phyloP scores from a whole-genome alignment of 768 basidiomycete species.

The Lactifluus rugatus region DNA sequence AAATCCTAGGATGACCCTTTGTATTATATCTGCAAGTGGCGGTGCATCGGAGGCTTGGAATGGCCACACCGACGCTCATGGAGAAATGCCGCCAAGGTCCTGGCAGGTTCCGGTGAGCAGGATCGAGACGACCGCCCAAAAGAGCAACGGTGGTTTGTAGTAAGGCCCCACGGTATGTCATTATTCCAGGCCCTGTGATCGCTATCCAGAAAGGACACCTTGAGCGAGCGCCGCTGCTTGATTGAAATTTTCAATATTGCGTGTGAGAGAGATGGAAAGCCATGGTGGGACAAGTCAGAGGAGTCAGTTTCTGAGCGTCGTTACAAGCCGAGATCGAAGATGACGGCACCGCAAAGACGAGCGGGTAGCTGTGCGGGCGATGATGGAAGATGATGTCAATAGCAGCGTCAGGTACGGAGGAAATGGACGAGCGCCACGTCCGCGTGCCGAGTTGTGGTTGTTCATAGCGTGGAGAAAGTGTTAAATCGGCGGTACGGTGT shows the following conservation, averaged over 20 bases:
- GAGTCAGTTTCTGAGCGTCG: background rate
- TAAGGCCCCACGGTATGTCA: constrained; percentile 5
- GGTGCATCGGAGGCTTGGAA: background rate
- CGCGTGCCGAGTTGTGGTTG: background rate
- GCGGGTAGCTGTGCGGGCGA: background rate
- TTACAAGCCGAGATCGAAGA: background rate
- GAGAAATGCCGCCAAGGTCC: background rate
- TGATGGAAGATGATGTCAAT: constrained; percentile 6
- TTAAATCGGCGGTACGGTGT: background rate
- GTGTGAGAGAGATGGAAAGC: background rate
- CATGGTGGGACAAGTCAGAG: background rate
- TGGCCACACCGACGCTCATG: background rate
- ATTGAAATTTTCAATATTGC: constrained; percentile 15
- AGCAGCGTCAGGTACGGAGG: constrained; percentile 5
- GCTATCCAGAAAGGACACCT: background rate
- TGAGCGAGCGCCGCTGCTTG: background rate
- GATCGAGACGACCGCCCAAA: background rate
- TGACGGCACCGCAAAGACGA: background rate
- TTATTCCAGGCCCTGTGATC: background rate
- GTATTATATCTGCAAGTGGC: constrained; percentile 4
- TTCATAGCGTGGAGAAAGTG: no score
- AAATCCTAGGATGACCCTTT: background rate
- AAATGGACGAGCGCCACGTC: background rate
- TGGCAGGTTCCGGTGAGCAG: background rate
- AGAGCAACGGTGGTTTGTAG: background rate